Conservation (phyloP, 1,284 basidiomycete genomes). For the Cutaneotrichosporon cavernicola region DNA sequence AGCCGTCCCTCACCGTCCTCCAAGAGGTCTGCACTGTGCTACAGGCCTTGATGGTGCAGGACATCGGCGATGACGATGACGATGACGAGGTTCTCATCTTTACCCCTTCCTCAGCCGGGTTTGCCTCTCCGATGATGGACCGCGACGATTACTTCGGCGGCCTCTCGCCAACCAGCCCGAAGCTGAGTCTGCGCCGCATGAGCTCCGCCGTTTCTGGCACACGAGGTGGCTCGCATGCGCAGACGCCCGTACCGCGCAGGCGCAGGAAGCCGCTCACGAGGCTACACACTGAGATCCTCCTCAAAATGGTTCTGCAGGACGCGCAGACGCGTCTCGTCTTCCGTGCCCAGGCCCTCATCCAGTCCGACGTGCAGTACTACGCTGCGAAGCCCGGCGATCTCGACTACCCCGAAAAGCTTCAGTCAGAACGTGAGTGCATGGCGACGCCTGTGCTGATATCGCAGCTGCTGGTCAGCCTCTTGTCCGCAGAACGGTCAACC, state of each 20-base stretch:
- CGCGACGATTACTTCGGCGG: slow-evolving; percentile 30
- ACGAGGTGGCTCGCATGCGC: slow-evolving; percentile 2
- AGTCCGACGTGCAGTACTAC: slow-evolving; percentile 80
- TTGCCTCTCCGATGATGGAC: slow-evolving; percentile 14
- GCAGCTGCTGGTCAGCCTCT: slow-evolving; percentile 18
- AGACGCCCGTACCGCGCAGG: slow-evolving; percentile 5
- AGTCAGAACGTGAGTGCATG: slow-evolving; percentile 26
- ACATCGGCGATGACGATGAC: slow-evolving; percentile 49
- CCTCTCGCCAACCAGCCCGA: slow-evolving; percentile 41
- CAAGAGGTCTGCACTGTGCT: slow-evolving; percentile 92
- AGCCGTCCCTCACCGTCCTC: slow-evolving; percentile 75
- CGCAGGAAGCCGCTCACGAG: slow-evolving; percentile 55
- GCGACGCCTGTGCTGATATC: not conserved
- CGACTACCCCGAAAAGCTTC: slow-evolving; percentile 72
- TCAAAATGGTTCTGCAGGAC: slow-evolving; percentile 87
- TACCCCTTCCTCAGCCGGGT: slow-evolving; percentile 29
- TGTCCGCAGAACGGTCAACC: slow-evolving; percentile 17
- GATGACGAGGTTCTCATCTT: slow-evolving; percentile 28
- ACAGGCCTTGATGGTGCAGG: slow-evolving; percentile 88
- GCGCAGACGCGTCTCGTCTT: slow-evolving; percentile 91
- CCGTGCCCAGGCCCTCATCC: slow-evolving; percentile 85
- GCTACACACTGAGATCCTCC: slow-evolving; percentile 68
- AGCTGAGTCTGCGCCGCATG: slow-evolving; percentile 14
- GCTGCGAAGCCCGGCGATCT: slow-evolving; percentile 69
- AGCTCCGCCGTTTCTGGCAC: slow-evolving; percentile 15